Evolutionary conservation across 2,329 filamentous ascomycete species (phyloP).

Genomic region (Stagonosporopsis vannaccii): DNA sequence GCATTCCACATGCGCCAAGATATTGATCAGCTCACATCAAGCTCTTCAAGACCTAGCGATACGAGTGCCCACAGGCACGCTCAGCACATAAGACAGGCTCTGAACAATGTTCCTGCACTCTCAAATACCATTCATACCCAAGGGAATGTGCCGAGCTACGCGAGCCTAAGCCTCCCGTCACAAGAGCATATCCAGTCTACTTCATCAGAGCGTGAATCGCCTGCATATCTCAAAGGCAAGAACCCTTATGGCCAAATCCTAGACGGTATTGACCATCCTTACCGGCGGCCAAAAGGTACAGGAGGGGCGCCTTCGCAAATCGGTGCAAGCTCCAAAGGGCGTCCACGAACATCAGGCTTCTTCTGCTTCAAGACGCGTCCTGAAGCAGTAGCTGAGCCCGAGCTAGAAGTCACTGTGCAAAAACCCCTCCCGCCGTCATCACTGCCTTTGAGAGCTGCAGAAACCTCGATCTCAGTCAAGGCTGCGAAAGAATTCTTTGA

Average conservation of each 20-base stretch:
- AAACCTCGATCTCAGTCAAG: slow-evolving; percentile 34
- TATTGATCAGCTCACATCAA: slow-evolving; percentile 29
- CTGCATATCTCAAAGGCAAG: slow-evolving; percentile 41
- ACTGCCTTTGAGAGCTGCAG: slow-evolving; percentile 14
- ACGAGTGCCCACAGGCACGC: slow-evolving; percentile 22
- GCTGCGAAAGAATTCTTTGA: slow-evolving; percentile 41
- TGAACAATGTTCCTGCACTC: slow-evolving; percentile 13
- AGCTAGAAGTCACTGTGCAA: slow-evolving; percentile 13
- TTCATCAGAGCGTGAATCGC: slow-evolving; percentile 27
- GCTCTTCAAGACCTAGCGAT: slow-evolving; percentile 23
- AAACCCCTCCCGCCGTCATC: slow-evolving; percentile 12
- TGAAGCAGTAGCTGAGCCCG: slow-evolving; percentile 16
- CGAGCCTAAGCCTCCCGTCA: slow-evolving; percentile 12
- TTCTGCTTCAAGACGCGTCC: slow-evolving; percentile 29
- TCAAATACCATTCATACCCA: slow-evolving; percentile 13
- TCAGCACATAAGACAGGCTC: slow-evolving; percentile 24
- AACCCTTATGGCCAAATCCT: slow-evolving; percentile 44
- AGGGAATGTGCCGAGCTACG: slow-evolving; percentile 16
- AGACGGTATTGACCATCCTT: slow-evolving; percentile 31
- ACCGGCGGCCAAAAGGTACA: slow-evolving; percentile 20
- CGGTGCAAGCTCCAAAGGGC: slow-evolving; percentile 29
- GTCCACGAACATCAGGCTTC: slow-evolving; percentile 26
- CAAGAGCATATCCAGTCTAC: slow-evolving; percentile 8
- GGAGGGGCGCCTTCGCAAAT: slow-evolving; percentile 28
- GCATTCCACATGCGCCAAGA: slow-evolving; percentile 33